Percentiles rank a stretch among this genome's conserved stretches.
Evolutionary conservation across 371 early-diverging fungal species (phyloP).

Genomic region (Rhizopus stolonifer): DNA sequence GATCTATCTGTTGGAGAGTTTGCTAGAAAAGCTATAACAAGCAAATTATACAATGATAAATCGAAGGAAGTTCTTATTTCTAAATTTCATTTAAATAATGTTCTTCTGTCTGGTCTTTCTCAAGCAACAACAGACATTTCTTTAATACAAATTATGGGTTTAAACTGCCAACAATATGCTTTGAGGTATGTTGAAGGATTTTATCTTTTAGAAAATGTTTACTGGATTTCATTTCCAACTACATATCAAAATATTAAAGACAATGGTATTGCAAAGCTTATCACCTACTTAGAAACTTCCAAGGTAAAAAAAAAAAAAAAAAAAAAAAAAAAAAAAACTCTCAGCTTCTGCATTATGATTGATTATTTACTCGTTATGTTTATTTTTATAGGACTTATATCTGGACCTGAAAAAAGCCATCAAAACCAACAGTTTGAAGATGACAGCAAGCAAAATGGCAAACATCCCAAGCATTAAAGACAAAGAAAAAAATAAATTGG

Average conservation of each 20-base stretch:
- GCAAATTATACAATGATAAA: constrained; percentile 16
- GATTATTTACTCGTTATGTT: constrained; percentile 13
- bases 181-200: constrained; percentile 8
- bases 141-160: constrained; percentile 14
- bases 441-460: constrained; percentile 12
- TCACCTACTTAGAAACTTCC: constrained; percentile 5
- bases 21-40: constrained; percentile 10
- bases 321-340: too few relatives aligned
- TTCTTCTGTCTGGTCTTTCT: constrained; percentile 11
- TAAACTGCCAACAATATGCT: constrained; percentile 8
- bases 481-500: constrained; percentile 5
- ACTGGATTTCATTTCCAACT: constrained; percentile 6
- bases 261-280: constrained; percentile 7
- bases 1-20: constrained; percentile 13
- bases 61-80: constrained; percentile 8
- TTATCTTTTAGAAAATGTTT: constrained; percentile 12
- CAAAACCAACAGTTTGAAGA: constrained; percentile 5
- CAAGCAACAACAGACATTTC: constrained; percentile 1
- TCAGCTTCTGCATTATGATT: constrained; percentile 6
- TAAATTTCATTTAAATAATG: constrained; percentile 12
- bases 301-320: too few relatives aligned
- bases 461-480: constrained; percentile 8
- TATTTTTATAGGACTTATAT: constrained; percentile 12
- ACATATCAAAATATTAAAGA: constrained; percentile 5
- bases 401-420: constrained; percentile 7